Base-by-base conservation (phyloP, 768 basidiomycete genomes). In the Boletus tomentosulus region DNA sequence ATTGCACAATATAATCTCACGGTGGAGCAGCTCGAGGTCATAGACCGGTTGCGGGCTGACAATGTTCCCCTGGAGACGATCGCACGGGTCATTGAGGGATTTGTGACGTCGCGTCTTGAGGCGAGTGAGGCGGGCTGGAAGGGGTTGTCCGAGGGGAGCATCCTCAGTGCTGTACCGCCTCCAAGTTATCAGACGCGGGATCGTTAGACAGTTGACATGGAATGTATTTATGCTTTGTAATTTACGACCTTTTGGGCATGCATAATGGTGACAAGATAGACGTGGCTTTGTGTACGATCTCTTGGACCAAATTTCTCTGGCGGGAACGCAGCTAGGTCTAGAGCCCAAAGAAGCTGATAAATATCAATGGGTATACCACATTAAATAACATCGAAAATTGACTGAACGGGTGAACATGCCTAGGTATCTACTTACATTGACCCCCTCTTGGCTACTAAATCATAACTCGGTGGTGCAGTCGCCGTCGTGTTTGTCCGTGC, bases 121-220 rank as follows among this genome's bases (percentile, higher is more conserved):
- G 31, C 15, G 9, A 22, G n/a, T 12, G 50, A 30, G 24, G 11
- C 25, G 24, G 28, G 24, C 8, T 16, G 48, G 4, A 10, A 25
- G 6, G 10, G 25, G 27, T 22, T 0, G 2, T 47, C 31, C 2
- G 24, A 5, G 25, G 31, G 15, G 44, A 57, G 58, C n/a, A 6
- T 49, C 16, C 16, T 16, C 6, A 55, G 64, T 19, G 39, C 16
- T n/a, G 35, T 45, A 19, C 59, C 53, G 1, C 64, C 61, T 7
- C 63, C 64, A 10, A 65, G 64, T 27, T 65, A 66, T 31, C 59
- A 54, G 41, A 58, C 57, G 5, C 57, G 44, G 24, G 46, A 25
- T 8, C 34, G 9, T 37, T 48, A 25, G n/a, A 9, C 9, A 4
- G n/a, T 28, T 24, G 16, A 15, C 16, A 3, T 44, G 16, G 4